These are phyloP conservation scores for Phytophthora hibernalis DNA, from an alignment of 352 stramenopile genomes.

Conservation along the genomic window DNA sequence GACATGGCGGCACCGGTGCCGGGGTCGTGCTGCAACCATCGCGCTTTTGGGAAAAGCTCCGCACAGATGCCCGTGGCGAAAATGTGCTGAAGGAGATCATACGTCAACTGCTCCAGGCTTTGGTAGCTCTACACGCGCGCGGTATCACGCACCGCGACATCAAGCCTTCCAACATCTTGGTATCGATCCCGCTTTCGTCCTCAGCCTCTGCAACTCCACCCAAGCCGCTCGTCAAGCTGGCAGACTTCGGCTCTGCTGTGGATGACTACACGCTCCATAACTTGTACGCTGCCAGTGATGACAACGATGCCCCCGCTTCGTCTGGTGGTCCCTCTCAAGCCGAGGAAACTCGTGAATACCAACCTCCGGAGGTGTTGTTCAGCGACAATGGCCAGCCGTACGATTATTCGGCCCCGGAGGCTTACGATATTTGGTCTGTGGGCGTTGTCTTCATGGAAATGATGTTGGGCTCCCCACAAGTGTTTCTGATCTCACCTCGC, in stretches of 20 bases:
- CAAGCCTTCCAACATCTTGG: constrained; percentile 84
- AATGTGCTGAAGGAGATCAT: constrained; percentile 92
- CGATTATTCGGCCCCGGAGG: constrained; percentile 59
- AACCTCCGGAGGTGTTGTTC: constrained; percentile 93
- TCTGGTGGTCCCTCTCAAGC: constrained; percentile 78
- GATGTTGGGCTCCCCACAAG: constrained; percentile 92
- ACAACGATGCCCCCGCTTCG: constrained; percentile 65
- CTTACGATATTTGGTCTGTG: constrained; percentile 94
- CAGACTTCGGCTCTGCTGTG: constrained; percentile 91
- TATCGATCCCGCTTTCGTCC: constrained; percentile 40
- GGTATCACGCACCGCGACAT: constrained; percentile 93
- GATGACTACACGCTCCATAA: constrained; percentile 76
- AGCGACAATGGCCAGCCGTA: constrained; percentile 64
- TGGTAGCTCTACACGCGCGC: constrained; percentile 88
- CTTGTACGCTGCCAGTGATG: constrained; percentile 68
- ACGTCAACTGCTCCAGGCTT: constrained; percentile 92
- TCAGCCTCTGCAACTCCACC: constrained; percentile 14
- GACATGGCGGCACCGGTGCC: constrained; percentile 16
- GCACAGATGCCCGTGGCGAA: constrained; percentile 58
- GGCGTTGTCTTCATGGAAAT: constrained; percentile 97
- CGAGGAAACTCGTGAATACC: constrained; percentile 96
- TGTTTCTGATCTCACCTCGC: constrained; percentile 83
- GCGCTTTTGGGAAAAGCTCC: constrained; percentile 80
- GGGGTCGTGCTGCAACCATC: constrained; percentile 77
- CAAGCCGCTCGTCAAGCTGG: constrained; percentile 73